Evolutionary conservation across 2,329 filamentous ascomycete species (phyloP).

Genomic region (Exophiala lecanii-corni): DNA sequence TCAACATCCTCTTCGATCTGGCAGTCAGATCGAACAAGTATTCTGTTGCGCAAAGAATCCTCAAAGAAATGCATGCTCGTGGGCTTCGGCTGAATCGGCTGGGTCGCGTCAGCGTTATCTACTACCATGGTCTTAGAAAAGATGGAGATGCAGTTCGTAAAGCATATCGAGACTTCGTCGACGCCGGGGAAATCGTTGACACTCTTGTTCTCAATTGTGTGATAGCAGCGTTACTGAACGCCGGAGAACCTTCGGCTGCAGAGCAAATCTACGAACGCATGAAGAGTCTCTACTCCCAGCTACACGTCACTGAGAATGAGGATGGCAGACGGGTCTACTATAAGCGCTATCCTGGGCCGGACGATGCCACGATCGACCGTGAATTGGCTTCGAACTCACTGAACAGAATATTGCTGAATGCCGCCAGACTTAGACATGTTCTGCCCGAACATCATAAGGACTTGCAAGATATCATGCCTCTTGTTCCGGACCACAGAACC

Average conservation of each 20-base stretch:
- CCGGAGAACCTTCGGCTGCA: conserved; percentile 71
- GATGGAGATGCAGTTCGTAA: conserved; percentile 70
- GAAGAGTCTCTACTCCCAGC: conserved; percentile 55
- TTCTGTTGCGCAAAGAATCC: conserved; percentile 74
- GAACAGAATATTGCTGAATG: conserved; percentile 45
- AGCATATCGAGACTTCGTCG: conserved; percentile 78
- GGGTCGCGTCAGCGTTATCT: conserved; percentile 76
- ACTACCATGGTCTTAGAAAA: conserved; percentile 71
- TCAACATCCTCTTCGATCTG: conserved; percentile 87
- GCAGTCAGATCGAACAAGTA: conserved; percentile 84
- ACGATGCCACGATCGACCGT: conserved; percentile 35
- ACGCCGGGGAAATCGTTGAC: conserved; percentile 81
- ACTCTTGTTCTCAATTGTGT: conserved; percentile 82
- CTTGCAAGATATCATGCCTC: conserved; percentile 61
- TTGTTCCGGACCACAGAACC: conserved; percentile 71
- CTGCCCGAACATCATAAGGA: conserved; percentile 54
- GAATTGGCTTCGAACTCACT: conserved; percentile 41
- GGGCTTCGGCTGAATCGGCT: conserved; percentile 68
- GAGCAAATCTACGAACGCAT: conserved; percentile 79
- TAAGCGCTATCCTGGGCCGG: conserved; percentile 31
- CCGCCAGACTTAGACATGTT: conserved; percentile 39
- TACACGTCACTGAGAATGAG: conserved; percentile 35
- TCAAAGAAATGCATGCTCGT: conserved; percentile 72
- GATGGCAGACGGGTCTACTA: conserved; percentile 22
- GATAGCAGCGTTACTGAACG: conserved; percentile 70